Conservation (phyloP, 75 land plant species). For the Ceratopteris richardii region DNA sequence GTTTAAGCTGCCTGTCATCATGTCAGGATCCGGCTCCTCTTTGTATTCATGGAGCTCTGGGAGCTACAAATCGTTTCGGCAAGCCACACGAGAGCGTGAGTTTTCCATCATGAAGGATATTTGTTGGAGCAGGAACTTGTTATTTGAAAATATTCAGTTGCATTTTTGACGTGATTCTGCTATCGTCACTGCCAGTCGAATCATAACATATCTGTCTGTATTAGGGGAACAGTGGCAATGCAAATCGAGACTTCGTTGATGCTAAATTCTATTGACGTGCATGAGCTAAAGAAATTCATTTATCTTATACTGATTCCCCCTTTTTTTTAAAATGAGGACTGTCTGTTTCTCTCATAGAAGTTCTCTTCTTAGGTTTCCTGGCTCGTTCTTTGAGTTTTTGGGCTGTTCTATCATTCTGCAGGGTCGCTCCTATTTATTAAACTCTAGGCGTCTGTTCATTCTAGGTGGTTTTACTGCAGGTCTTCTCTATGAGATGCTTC, state of each 20-base stretch:
- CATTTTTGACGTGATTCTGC: neutral
- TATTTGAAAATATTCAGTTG: neutral
- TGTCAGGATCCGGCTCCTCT: conserved; percentile 21
- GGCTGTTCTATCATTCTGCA: neutral
- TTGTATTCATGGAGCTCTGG: conserved; percentile 11
- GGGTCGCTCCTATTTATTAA: neutral
- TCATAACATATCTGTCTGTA: neutral
- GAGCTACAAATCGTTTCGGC: conserved; percentile 49
- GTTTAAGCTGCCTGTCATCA: no score
- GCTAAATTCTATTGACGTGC: no score
- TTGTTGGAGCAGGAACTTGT: neutral
- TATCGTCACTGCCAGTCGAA: neutral
- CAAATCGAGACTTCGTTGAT: no score
- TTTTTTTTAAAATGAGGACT: neutral
- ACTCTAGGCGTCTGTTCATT: neutral
- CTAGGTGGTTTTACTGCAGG: conserved; percentile 28
- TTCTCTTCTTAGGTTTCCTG: neutral
- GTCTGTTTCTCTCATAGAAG: neutral
- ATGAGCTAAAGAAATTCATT: no score
- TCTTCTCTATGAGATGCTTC: conserved; percentile 82
- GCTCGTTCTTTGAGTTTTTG: neutral
- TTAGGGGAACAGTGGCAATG: no score
- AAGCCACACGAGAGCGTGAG: conserved; percentile 38
- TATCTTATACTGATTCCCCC: neutral
- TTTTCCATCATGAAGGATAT: neutral